These are phyloP conservation scores for Mycena galopus DNA, from an alignment of 768 basidiomycete species.

Conservation along the genomic window DNA sequence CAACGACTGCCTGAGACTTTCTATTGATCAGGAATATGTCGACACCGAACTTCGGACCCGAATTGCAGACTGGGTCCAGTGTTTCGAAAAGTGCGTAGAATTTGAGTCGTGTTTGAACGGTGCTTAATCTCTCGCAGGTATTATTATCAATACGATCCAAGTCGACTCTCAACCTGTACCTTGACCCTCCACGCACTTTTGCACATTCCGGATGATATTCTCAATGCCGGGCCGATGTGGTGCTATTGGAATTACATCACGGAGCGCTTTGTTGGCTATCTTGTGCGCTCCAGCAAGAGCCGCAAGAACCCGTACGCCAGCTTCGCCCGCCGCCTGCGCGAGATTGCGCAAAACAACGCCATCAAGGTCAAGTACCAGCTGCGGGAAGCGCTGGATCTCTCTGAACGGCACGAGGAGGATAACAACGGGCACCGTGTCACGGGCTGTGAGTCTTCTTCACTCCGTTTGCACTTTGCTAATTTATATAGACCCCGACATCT, in stretches of 20 bases:
- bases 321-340: slow-evolving; percentile 10
- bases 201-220: slow-evolving; percentile 16
- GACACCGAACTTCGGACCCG: not conserved
- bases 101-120: not conserved
- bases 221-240: slow-evolving; percentile 16
- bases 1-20: slow-evolving; percentile 3
- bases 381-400: slow-evolving; percentile 4
- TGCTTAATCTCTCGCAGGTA: slow-evolving; percentile 3
- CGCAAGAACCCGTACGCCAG: slow-evolving; percentile 6
- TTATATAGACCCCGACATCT: too few relatives aligned
- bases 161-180: not conserved
- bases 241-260: slow-evolving; percentile 17
- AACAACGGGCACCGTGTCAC: too few relatives aligned
- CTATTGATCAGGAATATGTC: slow-evolving; percentile 11
- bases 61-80: slow-evolving; percentile 7
- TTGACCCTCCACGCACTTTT: slow-evolving; percentile 6
- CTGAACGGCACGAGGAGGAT: not conserved
- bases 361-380: slow-evolving; percentile 9
- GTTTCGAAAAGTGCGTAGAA: slow-evolving; percentile 8
- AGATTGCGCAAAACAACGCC: slow-evolving; percentile 5
- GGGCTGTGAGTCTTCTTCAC: too few relatives aligned
- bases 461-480: too few relatives aligned
- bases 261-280: slow-evolving; percentile 11
- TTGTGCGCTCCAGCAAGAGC: slow-evolving; percentile 12
- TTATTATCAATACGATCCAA: slow-evolving; percentile 12